phyloP scores from a whole-genome alignment of 164 flowering plant genomes.

The Warburgia ugandensis region DNA sequence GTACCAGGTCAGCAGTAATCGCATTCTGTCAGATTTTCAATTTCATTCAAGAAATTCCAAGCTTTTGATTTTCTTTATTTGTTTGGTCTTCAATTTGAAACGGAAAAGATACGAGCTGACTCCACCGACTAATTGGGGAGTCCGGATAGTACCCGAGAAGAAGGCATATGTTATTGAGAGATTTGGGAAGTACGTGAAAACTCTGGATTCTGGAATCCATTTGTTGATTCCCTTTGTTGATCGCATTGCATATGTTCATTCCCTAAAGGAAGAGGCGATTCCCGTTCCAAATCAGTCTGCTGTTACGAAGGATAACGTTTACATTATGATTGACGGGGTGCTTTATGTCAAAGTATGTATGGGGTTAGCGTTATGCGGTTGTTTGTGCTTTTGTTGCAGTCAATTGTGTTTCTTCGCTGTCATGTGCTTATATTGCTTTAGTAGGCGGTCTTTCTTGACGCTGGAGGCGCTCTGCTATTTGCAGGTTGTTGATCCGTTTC shows the following conservation, averaged over 20 bases:
- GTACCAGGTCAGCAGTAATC: no score
- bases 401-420: background rate
- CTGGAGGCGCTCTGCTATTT: background rate
- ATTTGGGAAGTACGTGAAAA: slow-evolving; percentile 77
- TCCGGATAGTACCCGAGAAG: slow-evolving; percentile 80
- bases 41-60: background rate
- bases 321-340: slow-evolving; percentile 74
- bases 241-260: slow-evolving; percentile 80
- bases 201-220: slow-evolving; percentile 78
- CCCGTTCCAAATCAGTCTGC: slow-evolving; percentile 81
- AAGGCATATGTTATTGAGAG: slow-evolving; percentile 80
- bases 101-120: slow-evolving; percentile 32
- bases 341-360: slow-evolving; percentile 66
- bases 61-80: background rate
- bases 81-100: background rate
- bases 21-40: no score
- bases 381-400: no score
- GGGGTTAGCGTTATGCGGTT: background rate
- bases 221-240: slow-evolving; percentile 76
- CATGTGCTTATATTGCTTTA: background rate
- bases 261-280: slow-evolving; percentile 88
- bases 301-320: slow-evolving; percentile 89
- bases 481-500: slow-evolving; percentile 73
- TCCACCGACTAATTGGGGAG: slow-evolving; percentile 79
- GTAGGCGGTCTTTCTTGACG: background rate